These are phyloP conservation scores for Boletus barrowsii DNA, from an alignment of 768 basidiomycete genomes.

Conservation along the genomic window DNA sequence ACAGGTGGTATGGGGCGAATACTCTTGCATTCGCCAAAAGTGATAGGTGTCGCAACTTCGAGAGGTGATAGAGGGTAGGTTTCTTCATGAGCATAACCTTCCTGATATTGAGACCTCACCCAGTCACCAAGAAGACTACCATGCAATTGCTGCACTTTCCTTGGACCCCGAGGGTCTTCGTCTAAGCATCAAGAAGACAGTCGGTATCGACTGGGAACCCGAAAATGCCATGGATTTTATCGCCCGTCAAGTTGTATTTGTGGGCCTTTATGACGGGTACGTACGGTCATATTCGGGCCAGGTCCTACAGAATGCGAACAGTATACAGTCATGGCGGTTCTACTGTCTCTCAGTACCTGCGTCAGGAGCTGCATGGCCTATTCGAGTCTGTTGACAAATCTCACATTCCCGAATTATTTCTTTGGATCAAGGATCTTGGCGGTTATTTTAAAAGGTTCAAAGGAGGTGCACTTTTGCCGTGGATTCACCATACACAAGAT, in stretches of 20 bases:
- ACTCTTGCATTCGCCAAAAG: constrained; percentile 70
- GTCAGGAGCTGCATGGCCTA: constrained; percentile 80
- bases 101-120: constrained; percentile 7
- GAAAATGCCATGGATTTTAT: constrained; percentile 48
- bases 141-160: constrained; percentile 71
- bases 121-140: constrained; percentile 90
- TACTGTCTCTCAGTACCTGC: constrained; percentile 82
- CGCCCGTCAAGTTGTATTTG: constrained; percentile 75
- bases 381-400: constrained; percentile 76
- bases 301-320: constrained; percentile 2
- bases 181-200: constrained; percentile 55
- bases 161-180: constrained; percentile 74
- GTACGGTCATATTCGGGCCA: constrained; percentile 9
- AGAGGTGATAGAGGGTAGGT: constrained; percentile 71
- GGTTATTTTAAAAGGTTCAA: constrained; percentile 90
- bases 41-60: constrained; percentile 73
- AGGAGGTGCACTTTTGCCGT: constrained; percentile 75
- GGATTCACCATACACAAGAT: constrained; percentile 40
- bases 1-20: constrained; percentile 64
- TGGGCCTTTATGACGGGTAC: constrained; percentile 92
- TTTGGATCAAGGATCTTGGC: constrained; percentile 74
- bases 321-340: constrained; percentile 82
- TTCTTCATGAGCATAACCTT: neutral
- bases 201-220: constrained; percentile 74
- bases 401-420: constrained; percentile 70